A percentile compares a stretch with the other conserved stretches of the same genome.
phyloP scores from a whole-genome alignment of 169 alveolate genomes.

The Plasmodium vivax region DNA sequence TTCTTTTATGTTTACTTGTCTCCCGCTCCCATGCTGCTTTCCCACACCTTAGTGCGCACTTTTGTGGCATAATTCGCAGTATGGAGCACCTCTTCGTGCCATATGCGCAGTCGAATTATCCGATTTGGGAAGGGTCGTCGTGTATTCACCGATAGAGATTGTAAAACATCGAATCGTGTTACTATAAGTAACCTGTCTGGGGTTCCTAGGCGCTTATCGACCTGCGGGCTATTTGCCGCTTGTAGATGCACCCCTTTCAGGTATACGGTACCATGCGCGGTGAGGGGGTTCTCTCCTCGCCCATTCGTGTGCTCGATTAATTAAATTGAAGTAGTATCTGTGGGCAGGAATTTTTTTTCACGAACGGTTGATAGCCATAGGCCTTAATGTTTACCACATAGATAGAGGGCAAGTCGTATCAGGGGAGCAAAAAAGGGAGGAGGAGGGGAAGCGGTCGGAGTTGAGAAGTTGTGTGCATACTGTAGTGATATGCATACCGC shows the following conservation, averaged over 20 bases:
- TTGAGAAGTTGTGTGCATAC: conserved; percentile 58
- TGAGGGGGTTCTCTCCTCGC: neutral
- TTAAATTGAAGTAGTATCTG: neutral
- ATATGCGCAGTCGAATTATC: neutral
- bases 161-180: neutral
- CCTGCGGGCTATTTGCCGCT: neutral
- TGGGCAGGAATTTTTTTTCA: neutral
- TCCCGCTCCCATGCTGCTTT: neutral
- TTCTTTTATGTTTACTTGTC: neutral
- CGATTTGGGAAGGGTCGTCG: neutral
- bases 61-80: neutral
- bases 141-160: neutral
- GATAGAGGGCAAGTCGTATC: neutral
- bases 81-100: neutral
- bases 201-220: conserved; percentile 2
- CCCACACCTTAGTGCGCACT: neutral
- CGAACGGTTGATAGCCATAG: neutral
- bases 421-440: neutral
- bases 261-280: neutral
- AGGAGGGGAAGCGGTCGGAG: neutral
- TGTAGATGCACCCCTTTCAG: neutral
- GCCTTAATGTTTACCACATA: neutral
- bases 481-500: conserved; percentile 75
- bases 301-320: neutral
- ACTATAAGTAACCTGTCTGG: neutral